A percentile compares a stretch with the other conserved stretches of the same genome.
Conservation (phyloP, 164 flowering plant species). For the Stephania cephalantha region DNA sequence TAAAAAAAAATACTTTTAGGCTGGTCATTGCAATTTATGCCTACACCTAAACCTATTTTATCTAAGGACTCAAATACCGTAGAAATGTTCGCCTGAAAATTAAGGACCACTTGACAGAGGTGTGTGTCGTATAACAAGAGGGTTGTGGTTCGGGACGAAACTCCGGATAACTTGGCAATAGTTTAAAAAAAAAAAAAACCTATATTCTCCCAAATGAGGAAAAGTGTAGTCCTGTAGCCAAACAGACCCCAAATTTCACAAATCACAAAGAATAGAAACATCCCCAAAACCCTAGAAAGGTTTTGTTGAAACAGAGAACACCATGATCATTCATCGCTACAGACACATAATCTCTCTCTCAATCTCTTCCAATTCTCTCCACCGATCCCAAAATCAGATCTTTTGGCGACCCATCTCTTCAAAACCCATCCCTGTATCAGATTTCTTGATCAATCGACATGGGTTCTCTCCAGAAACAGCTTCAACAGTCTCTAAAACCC, state of each 20-base stretch:
- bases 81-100: too few relatives aligned
- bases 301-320: not conserved
- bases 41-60: too few relatives aligned
- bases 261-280: too few relatives aligned
- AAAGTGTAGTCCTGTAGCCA: not conserved
- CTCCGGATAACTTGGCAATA: too few relatives aligned
- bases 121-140: too few relatives aligned
- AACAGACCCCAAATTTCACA: not conserved
- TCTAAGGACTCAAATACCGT: too few relatives aligned
- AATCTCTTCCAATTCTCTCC: slow-evolving; percentile 1
- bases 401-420: not conserved
- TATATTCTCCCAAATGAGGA: not conserved
- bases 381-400: not conserved
- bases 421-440: not conserved
- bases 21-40: too few relatives aligned
- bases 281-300: too few relatives aligned
- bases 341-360: slow-evolving; percentile 2
- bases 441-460: slow-evolving; percentile 5
- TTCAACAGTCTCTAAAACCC: not conserved
- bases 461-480: slow-evolving; percentile 7
- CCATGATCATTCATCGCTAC: not conserved
- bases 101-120: too few relatives aligned
- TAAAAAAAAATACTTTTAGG: too few relatives aligned
- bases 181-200: too few relatives aligned
- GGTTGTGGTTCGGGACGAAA: too few relatives aligned